These are phyloP conservation scores for Beverwykella pulmonaria DNA, from an alignment of 495 filamentous ascomycete genomes.

Conservation along the genomic window DNA sequence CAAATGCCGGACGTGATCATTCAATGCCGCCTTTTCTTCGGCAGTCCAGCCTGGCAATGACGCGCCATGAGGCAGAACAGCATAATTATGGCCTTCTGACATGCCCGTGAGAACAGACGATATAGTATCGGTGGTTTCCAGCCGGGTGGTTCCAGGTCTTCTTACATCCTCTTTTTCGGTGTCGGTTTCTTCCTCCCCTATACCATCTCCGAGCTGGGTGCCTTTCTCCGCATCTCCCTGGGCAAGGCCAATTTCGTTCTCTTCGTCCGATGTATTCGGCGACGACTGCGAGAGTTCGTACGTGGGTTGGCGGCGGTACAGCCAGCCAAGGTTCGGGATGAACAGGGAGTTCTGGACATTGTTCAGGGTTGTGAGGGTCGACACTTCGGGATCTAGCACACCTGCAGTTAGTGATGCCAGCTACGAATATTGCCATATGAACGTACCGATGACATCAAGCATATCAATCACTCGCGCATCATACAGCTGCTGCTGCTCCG, in stretches of 20 bases:
- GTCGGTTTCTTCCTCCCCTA: background rate
- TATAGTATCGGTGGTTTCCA: conserved; percentile 18
- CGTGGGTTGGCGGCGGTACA: conserved; percentile 69
- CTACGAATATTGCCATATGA: conserved; percentile 37
- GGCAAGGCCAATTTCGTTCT: conserved; percentile 6
- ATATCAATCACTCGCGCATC: conserved; percentile 66
- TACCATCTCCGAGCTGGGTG: background rate
- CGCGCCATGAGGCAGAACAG: conserved; percentile 65
- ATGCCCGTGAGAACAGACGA: conserved; percentile 32
- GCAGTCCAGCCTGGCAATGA: conserved; percentile 70
- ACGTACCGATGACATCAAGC: conserved; percentile 68
- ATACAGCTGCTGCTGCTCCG: conserved; percentile 47
- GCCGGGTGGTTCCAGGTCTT: background rate
- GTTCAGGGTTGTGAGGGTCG: conserved; percentile 71
- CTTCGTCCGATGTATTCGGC: conserved; percentile 19
- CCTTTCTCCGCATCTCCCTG: background rate
- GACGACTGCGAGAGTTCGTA: conserved; percentile 66
- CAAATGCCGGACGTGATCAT: conserved; percentile 81
- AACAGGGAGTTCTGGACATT: conserved; percentile 82
- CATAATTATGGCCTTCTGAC: conserved; percentile 48
- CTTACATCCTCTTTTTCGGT: background rate
- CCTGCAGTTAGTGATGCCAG: background rate
- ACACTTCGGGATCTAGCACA: conserved; percentile 69
- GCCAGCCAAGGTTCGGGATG: conserved; percentile 61
- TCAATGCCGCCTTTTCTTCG: conserved; percentile 69